Evolutionary conservation across 2,329 filamentous ascomycete genomes (phyloP).

Genomic region (Calonectria henricotiae): DNA sequence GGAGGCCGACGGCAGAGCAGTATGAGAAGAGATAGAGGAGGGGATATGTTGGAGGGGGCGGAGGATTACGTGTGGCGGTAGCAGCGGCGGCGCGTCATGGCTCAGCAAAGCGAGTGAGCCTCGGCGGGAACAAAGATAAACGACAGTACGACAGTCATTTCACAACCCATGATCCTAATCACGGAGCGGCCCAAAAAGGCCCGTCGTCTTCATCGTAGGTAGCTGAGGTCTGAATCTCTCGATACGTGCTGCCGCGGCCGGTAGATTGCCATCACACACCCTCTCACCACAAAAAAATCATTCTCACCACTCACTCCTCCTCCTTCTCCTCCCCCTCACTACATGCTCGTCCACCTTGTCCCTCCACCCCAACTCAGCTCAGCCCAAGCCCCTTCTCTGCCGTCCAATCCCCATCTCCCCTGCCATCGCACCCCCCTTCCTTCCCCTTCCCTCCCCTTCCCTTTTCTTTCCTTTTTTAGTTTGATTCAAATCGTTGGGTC

Average conservation of each 20-base stretch:
- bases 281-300: neutral
- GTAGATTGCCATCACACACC: constrained; percentile 3
- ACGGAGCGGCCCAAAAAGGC: neutral
- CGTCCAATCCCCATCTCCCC: too few relatives aligned
- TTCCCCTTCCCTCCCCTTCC: neutral
- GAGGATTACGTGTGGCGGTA: too few relatives aligned
- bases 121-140: neutral
- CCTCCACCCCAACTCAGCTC: neutral
- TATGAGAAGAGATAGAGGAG: neutral
- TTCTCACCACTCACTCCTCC: neutral
- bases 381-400: too few relatives aligned
- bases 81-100: neutral
- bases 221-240: neutral
- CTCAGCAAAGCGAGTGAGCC: neutral
- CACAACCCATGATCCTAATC: too few relatives aligned
- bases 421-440: neutral
- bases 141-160: too few relatives aligned
- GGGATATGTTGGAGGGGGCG: too few relatives aligned
- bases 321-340: too few relatives aligned
- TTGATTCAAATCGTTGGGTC: constrained; percentile 13
- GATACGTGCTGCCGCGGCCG: neutral
- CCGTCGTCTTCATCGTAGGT: neutral
- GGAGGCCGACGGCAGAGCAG: neutral
- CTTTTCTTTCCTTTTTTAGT: neutral
- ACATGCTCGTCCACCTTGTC: neutral